Conservation (phyloP, 768 basidiomycete species). For the Hypholoma fasciculare region DNA sequence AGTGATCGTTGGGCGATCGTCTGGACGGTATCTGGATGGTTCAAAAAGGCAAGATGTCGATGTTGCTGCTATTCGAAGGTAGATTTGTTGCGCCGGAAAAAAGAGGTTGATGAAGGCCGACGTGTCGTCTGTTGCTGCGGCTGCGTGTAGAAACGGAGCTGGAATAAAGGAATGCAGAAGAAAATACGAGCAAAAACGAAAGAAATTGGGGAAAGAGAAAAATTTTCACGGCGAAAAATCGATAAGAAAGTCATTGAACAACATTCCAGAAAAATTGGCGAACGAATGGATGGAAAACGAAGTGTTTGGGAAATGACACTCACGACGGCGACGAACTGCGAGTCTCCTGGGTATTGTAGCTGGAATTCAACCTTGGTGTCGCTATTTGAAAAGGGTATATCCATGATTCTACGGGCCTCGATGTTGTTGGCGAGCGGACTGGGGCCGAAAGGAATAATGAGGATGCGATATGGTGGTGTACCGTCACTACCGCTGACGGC, state of each 20-base stretch:
- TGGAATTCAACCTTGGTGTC: constrained; percentile 47
- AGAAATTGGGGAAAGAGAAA: neutral
- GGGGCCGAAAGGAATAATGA: constrained; percentile 69
- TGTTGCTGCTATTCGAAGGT: neutral
- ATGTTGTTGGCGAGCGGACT: constrained; percentile 58
- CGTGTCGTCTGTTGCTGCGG: neutral
- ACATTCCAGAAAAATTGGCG: neutral
- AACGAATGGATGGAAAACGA: constrained; percentile 2
- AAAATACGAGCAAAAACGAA: neutral
- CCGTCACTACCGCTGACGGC: constrained; percentile 56
- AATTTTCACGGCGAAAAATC: neutral
- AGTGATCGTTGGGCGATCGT: neutral
- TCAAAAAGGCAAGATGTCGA: neutral
- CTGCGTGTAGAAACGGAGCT: neutral
- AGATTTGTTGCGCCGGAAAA: neutral
- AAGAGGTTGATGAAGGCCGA: too few relatives aligned
- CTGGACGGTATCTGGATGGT: neutral
- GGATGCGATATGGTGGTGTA: constrained; percentile 63
- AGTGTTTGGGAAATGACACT: constrained; percentile 12
- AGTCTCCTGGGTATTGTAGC: constrained; percentile 64
- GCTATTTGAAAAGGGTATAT: constrained; percentile 48
- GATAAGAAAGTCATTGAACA: neutral
- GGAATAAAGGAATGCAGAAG: neutral
- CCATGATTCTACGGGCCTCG: constrained; percentile 64
- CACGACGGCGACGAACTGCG: constrained; percentile 78